These are phyloP conservation scores for Candida mesenterica DNA, from an alignment of 1,139 yeast species.

Conservation along the genomic window DNA sequence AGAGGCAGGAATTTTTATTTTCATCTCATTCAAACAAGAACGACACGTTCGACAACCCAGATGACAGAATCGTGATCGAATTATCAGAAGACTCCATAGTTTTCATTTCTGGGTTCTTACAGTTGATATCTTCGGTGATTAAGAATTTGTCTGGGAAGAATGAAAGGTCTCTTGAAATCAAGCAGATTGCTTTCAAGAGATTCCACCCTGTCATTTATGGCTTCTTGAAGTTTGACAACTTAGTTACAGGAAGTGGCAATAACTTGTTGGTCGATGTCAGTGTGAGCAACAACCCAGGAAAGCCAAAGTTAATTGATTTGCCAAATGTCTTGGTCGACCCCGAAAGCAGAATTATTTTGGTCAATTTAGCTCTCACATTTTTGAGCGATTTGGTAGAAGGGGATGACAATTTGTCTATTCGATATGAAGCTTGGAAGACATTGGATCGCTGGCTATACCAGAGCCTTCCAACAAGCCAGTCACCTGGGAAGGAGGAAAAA, in stretches of 20 bases:
- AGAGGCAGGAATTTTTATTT: conserved; percentile 38
- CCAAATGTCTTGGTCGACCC: conserved; percentile 32
- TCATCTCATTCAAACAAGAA: conserved; percentile 18
- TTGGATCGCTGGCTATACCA: conserved; percentile 76
- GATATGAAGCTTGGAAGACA: conserved; percentile 62
- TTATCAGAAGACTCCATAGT: conserved; percentile 82
- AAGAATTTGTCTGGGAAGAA: conserved; percentile 26
- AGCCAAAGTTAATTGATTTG: conserved; percentile 22
- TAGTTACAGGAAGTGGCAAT: conserved; percentile 25
- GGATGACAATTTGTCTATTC: conserved; percentile 29
- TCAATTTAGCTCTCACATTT: conserved; percentile 35
- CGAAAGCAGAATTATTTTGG: conserved; percentile 35
- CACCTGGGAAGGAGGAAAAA: conserved; percentile 6
- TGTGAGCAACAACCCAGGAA: conserved; percentile 11
- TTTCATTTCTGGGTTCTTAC: conserved; percentile 68
- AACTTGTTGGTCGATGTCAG: conserved; percentile 15
- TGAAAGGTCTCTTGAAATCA: conserved; percentile 30
- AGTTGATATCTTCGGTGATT: conserved; percentile 37
- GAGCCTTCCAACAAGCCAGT: conserved; percentile 21
- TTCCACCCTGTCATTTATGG: conserved; percentile 37
- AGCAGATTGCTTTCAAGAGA: conserved; percentile 30
- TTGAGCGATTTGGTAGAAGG: conserved; percentile 51
- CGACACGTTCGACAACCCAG: conserved; percentile 15
- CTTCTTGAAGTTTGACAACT: conserved; percentile 43
- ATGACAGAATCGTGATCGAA: conserved; percentile 41